phyloP scores from a whole-genome alignment of 371 early-diverging fungal species.

The Capniomyces stellatus region DNA sequence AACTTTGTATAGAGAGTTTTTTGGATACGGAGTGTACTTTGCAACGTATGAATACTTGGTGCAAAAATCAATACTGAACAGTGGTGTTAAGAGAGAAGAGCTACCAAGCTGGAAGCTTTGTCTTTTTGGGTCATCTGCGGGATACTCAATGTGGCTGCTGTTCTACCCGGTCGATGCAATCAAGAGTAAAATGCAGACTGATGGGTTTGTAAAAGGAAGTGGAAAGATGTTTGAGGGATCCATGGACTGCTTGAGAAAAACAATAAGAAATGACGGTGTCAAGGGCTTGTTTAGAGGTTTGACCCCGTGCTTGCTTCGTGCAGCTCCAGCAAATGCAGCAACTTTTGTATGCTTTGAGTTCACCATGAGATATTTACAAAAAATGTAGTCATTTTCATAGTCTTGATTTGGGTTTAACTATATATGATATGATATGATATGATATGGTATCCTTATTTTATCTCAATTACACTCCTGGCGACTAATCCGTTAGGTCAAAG shows the following conservation, averaged over 20 bases:
- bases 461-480: too few species aligned
- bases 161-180: conserved; percentile 61
- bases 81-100: conserved; percentile 31
- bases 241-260: conserved; percentile 46
- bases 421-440: too few species aligned
- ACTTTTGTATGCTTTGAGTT: conserved; percentile 41
- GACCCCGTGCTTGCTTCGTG: conserved; percentile 66
- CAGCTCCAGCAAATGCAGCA: conserved; percentile 74
- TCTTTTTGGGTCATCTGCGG: conserved; percentile 51
- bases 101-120: conserved; percentile 44
- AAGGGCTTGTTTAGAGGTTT: conserved; percentile 70
- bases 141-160: conserved; percentile 63
- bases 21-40: conserved; percentile 66
- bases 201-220: conserved; percentile 33
- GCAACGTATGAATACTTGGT: conserved; percentile 58
- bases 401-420: too few species aligned
- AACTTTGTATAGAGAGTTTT: conserved; percentile 60
- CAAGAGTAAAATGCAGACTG: conserved; percentile 64
- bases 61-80: conserved; percentile 35
- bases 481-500: too few species aligned
- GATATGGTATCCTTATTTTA: too few species aligned
- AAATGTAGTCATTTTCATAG: background rate
- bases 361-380: conserved; percentile 22
- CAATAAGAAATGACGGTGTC: conserved; percentile 41
- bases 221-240: conserved; percentile 37